Conservation (phyloP, 192 early-diverging fungal species). For the Oehlia diaphana region DNA sequence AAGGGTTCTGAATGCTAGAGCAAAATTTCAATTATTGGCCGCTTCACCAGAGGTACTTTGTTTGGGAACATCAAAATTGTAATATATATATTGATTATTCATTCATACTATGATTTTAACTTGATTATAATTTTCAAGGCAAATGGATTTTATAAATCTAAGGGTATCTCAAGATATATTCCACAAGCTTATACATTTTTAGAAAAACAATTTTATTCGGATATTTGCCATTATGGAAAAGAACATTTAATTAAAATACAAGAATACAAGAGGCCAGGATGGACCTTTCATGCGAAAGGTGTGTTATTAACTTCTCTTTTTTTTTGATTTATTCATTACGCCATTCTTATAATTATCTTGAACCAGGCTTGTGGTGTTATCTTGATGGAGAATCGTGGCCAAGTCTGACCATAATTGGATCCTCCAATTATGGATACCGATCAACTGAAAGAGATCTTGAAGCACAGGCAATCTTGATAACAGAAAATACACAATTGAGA, state of each 20-base stretch:
- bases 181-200: slow-evolving; percentile 91
- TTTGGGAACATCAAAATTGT: background rate
- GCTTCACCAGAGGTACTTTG: slow-evolving; percentile 79
- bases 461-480: slow-evolving; percentile 77
- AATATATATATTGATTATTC: background rate
- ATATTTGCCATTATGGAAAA: slow-evolving; percentile 44
- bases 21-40: slow-evolving; percentile 71
- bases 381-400: slow-evolving; percentile 56
- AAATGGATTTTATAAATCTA: slow-evolving; percentile 89
- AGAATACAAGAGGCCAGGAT: slow-evolving; percentile 78
- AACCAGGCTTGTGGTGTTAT: slow-evolving; percentile 74
- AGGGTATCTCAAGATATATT: slow-evolving; percentile 82
- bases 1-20: slow-evolving; percentile 58
- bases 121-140: slow-evolving; percentile 52
- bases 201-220: slow-evolving; percentile 66
- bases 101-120: background rate
- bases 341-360: background rate
- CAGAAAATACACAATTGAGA: slow-evolving; percentile 55
- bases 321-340: background rate
- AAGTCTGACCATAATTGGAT: slow-evolving; percentile 82
- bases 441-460: slow-evolving; percentile 92
- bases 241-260: slow-evolving; percentile 61
- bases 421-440: slow-evolving; percentile 90
- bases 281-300: slow-evolving; percentile 99
- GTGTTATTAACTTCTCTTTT: background rate